These are phyloP conservation scores for Globisporangium ultimum DNA, from an alignment of 352 stramenopile species.

Conservation along the genomic window DNA sequence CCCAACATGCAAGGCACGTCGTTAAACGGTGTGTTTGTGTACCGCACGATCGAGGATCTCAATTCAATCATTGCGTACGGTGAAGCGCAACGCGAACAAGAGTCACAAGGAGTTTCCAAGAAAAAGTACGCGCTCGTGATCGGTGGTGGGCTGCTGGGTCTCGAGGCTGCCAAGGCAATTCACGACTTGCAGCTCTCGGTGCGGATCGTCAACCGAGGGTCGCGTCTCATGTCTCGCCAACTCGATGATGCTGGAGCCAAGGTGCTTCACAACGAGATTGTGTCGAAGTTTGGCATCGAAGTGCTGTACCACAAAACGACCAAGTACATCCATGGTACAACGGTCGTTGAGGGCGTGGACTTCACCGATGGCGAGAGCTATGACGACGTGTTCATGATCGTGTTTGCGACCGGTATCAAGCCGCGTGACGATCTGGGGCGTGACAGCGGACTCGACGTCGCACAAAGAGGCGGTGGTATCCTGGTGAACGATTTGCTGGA, in stretches of 20 bases:
- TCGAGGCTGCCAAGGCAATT: constrained; percentile 87
- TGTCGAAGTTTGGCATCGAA: constrained; percentile 74
- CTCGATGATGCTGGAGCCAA: constrained; percentile 90
- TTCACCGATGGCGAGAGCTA: constrained; percentile 82
- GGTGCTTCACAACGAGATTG: constrained; percentile 88
- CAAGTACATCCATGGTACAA: constrained; percentile 46
- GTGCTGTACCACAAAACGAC: constrained; percentile 89
- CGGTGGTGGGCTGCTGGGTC: constrained; percentile 81
- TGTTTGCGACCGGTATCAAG: constrained; percentile 90
- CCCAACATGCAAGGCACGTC: constrained; percentile 79
- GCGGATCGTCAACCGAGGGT: constrained; percentile 91
- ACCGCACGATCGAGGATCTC: constrained; percentile 92
- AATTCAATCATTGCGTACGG: constrained; percentile 85
- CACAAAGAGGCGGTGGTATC: constrained; percentile 77
- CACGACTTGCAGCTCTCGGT: constrained; percentile 87
- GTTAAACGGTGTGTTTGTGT: constrained; percentile 90
- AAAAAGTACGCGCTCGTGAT: constrained; percentile 49
- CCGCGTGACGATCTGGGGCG: constrained; percentile 87
- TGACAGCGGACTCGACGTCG: constrained; percentile 58
- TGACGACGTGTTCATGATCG: constrained; percentile 89
- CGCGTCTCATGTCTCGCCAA: constrained; percentile 91
- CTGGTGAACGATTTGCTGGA: constrained; percentile 86
- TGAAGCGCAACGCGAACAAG: constrained; percentile 44
- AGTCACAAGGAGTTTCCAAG: constrained; percentile 3
- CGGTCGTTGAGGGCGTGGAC: constrained; percentile 55